Conservation (phyloP, 306 rosid genomes). For the Prunus padus region DNA sequence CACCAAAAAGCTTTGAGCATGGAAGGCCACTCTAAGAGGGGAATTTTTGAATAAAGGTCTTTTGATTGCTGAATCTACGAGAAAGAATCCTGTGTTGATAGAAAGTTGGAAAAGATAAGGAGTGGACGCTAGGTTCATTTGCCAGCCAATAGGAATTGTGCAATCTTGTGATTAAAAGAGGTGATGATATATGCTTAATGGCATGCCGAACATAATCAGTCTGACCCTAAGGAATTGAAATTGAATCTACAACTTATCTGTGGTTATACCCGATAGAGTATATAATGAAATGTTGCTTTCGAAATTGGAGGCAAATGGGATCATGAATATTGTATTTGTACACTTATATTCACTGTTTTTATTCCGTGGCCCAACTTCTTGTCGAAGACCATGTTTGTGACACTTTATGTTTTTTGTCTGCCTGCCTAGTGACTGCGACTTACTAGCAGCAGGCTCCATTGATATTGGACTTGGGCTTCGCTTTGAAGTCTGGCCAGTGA, state of each 20-base stretch:
- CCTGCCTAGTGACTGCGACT: background rate
- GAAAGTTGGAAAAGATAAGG: slow-evolving; percentile 29
- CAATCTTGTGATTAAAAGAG: background rate
- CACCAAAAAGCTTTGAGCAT: slow-evolving; percentile 1
- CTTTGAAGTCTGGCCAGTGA: background rate
- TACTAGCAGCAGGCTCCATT: background rate
- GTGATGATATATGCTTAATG: slow-evolving; percentile 6
- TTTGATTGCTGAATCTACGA: slow-evolving; percentile 21
- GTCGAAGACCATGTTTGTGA: background rate
- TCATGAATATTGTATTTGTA: background rate
- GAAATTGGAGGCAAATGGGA: background rate
- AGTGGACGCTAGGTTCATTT: slow-evolving; percentile 14
- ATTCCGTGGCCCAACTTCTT: slow-evolving; percentile 1
- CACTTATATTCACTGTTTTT: background rate
- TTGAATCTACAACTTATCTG: slow-evolving; percentile 2
- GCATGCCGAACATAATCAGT: slow-evolving; percentile 4
- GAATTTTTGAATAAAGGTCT: slow-evolving; percentile 18
- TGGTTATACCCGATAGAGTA: slow-evolving; percentile 2
- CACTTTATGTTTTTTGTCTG: background rate
- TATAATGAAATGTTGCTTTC: slow-evolving; percentile 1
- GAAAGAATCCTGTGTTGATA: slow-evolving; percentile 14
- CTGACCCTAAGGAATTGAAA: background rate
- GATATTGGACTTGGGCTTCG: background rate
- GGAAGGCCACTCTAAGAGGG: slow-evolving; percentile 24
- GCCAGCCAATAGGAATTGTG: slow-evolving; percentile 3